These are phyloP conservation scores for Globisporangium canariense DNA, from an alignment of 352 stramenopile species.

Conservation along the genomic window DNA sequence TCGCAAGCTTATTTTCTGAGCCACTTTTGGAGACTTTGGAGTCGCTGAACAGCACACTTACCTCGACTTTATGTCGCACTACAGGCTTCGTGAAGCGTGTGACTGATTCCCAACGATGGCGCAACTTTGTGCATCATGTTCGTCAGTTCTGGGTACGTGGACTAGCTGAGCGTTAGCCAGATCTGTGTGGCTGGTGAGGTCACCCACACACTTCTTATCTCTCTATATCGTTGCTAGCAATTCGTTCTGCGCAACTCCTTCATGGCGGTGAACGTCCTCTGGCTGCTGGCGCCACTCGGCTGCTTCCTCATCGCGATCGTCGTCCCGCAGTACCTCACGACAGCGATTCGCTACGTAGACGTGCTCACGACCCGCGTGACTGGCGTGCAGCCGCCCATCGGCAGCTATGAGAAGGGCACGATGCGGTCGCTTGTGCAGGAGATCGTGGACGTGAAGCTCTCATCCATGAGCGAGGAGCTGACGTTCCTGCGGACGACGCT, in stretches of 20 bases:
- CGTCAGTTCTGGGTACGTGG: conserved; percentile 38
- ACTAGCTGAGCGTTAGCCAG: neutral
- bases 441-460: conserved; percentile 66
- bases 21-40: no score
- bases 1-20: neutral
- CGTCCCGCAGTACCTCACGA: conserved; percentile 67
- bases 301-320: conserved; percentile 72
- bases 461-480: conserved; percentile 54
- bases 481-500: conserved; percentile 44
- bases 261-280: conserved; percentile 71
- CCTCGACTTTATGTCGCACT: neutral
- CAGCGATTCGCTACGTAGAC: conserved; percentile 66
- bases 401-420: conserved; percentile 41
- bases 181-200: neutral
- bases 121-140: conserved; percentile 23
- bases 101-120: conserved; percentile 16
- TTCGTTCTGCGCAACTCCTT: conserved; percentile 62
- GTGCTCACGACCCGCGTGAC: conserved; percentile 45
- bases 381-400: conserved; percentile 20
- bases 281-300: conserved; percentile 62
- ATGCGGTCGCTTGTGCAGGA: conserved; percentile 67
- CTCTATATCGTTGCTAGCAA: conserved; percentile 14
- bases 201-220: neutral
- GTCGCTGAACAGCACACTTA: neutral
- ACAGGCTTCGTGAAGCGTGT: conserved; percentile 10